A percentile compares a stretch with the other conserved stretches of the same genome.
Evolutionary conservation across 208 protist genomes (phyloP).

Genomic region (Leishmania mexicana): DNA sequence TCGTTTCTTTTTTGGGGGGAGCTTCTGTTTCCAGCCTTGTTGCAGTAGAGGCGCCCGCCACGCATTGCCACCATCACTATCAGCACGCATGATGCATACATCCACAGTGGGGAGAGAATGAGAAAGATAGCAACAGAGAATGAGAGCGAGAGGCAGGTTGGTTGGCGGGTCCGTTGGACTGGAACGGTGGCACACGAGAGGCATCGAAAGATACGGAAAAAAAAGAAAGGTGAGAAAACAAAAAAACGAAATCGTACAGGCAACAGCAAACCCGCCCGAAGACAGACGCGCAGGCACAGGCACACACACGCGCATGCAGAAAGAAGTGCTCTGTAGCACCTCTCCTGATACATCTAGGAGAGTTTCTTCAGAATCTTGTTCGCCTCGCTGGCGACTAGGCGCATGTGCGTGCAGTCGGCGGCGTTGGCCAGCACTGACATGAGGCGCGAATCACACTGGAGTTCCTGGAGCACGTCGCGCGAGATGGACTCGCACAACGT

Average conservation of each 20-base stretch:
- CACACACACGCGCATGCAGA: not conserved
- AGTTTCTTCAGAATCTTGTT: constrained; percentile 29
- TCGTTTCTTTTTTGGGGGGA: not conserved
- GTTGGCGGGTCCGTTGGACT: not conserved
- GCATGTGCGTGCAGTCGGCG: constrained; percentile 16
- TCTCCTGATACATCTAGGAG: constrained; percentile 1
- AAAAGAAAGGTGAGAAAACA: not conserved
- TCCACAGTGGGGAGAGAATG: not conserved
- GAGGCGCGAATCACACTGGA: constrained; percentile 21
- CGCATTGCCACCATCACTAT: not conserved
- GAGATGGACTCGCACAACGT: constrained; percentile 36
- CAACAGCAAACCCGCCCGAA: too few species aligned
- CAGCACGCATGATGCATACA: not conserved
- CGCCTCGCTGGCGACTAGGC: constrained; percentile 34
- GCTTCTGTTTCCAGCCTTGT: not conserved
- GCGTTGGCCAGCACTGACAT: constrained; percentile 22
- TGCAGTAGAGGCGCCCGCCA: not conserved
- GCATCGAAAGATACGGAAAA: not conserved
- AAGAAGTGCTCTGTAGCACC: not conserved
- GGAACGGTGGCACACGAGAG: not conserved
- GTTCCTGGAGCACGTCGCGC: constrained; percentile 7
- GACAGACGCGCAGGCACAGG: not conserved
- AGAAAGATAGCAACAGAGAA: constrained; percentile 9
- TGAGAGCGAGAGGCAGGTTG: not conserved
- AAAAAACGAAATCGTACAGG: not conserved